Evolutionary conservation across 768 basidiomycete genomes (phyloP), one percentile per base, ranked within the genome.

Genomic region (Melanogaster broomeanus): DNA sequence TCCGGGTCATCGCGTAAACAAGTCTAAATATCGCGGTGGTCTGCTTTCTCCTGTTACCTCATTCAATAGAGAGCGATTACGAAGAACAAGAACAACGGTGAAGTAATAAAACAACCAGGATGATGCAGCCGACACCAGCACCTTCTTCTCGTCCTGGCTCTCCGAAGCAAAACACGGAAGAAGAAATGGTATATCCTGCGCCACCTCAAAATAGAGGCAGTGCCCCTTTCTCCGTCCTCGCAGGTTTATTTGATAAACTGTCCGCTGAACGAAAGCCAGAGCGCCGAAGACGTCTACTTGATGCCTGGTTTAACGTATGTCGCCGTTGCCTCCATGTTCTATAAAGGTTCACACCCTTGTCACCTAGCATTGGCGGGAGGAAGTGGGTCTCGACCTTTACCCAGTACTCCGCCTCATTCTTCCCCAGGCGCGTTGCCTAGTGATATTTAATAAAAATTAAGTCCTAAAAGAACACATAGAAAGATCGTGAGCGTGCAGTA

Each of bases 401-500:
- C 95, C 96, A 5, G 83, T 94, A 27, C 74, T 98, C 42, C 84
- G 94, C 28, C 77, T 99, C 19, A 76, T 99, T 45, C 76, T 99
- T 35, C 97, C 97, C 6, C 95, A 97, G 78, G 92, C 80, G 69
- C 51, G 70, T 68, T 22, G 42, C 2, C 4, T n/a, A 15, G 19
- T 2, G 24, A 16, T 27, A 22, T 50, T 3, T 34, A 4, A 35
- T 10, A 0, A 8, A 34, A 15, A 30, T 21, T 3, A 2, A 13
- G 13, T 30, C 33, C 48, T 55, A 46, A 63, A 45, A 30, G 2
- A 27, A 43, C 44, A 13, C 51, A 19, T 67, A 98, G 93, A 91
- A 97, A 82, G 97, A 98, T 66, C 81, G 88, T 30, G 93, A 98
- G 55, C 84, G 97, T 47, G 82, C 91, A 0, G 86, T 94, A 0